phyloP scores from a whole-genome alignment of 2,329 filamentous ascomycete species.

The Amphichorda felina region DNA sequence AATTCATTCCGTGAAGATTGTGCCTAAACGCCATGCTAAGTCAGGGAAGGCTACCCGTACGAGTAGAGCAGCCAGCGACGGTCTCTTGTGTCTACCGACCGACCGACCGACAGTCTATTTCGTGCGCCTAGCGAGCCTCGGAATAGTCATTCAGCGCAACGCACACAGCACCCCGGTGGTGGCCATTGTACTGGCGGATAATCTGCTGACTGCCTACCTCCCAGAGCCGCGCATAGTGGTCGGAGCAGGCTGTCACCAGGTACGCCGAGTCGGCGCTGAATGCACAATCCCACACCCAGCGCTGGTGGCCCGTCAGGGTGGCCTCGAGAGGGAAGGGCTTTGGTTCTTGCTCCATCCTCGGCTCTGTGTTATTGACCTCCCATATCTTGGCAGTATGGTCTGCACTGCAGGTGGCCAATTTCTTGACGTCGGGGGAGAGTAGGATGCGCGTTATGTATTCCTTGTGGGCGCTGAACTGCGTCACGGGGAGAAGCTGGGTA shows the following conservation, averaged over 20 bases:
- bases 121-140: conserved; percentile 27
- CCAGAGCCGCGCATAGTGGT: conserved; percentile 89
- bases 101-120: no score
- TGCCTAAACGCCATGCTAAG: neutral
- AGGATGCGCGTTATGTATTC: conserved; percentile 89
- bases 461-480: conserved; percentile 80
- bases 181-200: conserved; percentile 90
- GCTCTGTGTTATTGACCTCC: conserved; percentile 67
- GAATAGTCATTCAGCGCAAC: conserved; percentile 85
- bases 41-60: no score
- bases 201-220: conserved; percentile 78
- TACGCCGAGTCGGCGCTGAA: conserved; percentile 92
- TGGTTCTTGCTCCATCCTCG: conserved; percentile 25
- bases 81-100: no score
- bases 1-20: no score
- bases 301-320: conserved; percentile 79
- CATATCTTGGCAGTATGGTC: conserved; percentile 95
- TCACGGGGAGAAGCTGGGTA: conserved; percentile 76
- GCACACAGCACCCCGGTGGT: conserved; percentile 84
- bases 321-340: conserved; percentile 71
- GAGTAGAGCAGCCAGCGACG: no score
- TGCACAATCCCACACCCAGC: conserved; percentile 96
- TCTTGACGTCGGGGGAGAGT: conserved; percentile 85
- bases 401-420: conserved; percentile 85
- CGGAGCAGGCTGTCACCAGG: conserved; percentile 82